Percentiles rank a stretch among this genome's conserved stretches.
phyloP scores from a whole-genome alignment of 2,329 filamentous ascomycete genomes.

The Onygenales sp. region DNA sequence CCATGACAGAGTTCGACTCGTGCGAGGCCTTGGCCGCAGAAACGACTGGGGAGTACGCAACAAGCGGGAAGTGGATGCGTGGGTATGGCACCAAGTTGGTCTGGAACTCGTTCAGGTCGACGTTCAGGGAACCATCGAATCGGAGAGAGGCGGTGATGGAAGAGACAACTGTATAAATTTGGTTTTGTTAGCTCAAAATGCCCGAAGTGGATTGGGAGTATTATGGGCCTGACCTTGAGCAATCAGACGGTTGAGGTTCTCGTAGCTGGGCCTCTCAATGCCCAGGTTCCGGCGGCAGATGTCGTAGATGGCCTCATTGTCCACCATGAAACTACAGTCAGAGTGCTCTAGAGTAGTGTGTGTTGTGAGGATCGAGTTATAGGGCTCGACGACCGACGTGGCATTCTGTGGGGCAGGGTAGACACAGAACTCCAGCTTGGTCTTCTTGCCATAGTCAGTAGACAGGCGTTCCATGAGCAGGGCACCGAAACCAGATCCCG shows the following conservation, averaged over 20 bases:
- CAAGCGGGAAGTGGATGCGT: constrained; percentile 97
- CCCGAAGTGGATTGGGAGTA: neutral
- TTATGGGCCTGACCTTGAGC: constrained; percentile 62
- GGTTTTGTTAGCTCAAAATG: constrained; percentile 25
- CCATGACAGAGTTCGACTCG: constrained; percentile 95
- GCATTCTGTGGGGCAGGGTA: constrained; percentile 97
- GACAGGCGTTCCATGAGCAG: constrained; percentile 98
- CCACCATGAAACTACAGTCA: constrained; percentile 99
- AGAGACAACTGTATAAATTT: constrained; percentile 62
- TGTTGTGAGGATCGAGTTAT: constrained; percentile 98
- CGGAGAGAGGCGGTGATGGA: constrained; percentile 97
- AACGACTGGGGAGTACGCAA: constrained; percentile 90
- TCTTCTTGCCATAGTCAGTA: constrained; percentile 99
- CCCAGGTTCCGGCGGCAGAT: constrained; percentile 97
- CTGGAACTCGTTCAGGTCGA: constrained; percentile 99
- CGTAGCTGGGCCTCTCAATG: constrained; percentile 94
- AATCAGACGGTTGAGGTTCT: constrained; percentile 98
- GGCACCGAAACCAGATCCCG: constrained; percentile 95
- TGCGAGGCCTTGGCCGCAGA: constrained; percentile 92
- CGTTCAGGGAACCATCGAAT: constrained; percentile 97
- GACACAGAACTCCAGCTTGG: constrained; percentile 99
- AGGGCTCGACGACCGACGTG: constrained; percentile 96
- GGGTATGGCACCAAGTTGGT: constrained; percentile 99
- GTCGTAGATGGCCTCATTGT: constrained; percentile 99
- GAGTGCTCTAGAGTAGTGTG: constrained; percentile 99